Conservation (phyloP, 495 filamentous ascomycete species). For the Rhizodiscina lignyota region DNA sequence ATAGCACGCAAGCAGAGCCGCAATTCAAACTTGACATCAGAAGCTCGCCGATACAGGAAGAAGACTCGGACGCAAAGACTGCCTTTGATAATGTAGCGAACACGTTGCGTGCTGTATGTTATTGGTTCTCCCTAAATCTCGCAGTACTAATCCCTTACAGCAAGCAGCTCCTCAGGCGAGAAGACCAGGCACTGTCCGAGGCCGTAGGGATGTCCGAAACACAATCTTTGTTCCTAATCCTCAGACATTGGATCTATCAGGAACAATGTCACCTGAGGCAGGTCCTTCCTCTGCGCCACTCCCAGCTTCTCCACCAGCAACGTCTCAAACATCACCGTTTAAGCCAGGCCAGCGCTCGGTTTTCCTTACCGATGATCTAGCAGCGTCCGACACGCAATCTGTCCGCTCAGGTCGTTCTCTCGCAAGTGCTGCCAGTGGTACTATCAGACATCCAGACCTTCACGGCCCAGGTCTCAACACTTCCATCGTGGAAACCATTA, state of each 20-base stretch:
- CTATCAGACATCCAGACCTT: conserved; percentile 66
- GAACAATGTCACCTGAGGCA: not conserved
- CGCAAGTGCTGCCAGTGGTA: conserved; percentile 37
- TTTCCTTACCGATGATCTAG: conserved; percentile 30
- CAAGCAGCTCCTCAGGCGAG: conserved; percentile 37
- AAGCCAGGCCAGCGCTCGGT: conserved; percentile 12
- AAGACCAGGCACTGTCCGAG: conserved; percentile 63
- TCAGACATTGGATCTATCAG: conserved; percentile 5
- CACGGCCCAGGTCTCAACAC: conserved; percentile 68
- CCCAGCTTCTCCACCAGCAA: not conserved
- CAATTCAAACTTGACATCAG: conserved; percentile 84
- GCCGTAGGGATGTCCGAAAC: conserved; percentile 69
- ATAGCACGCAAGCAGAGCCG: conserved; percentile 11
- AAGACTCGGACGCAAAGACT: conserved; percentile 72
- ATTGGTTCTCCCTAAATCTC: not conserved
- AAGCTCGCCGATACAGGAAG: conserved; percentile 84
- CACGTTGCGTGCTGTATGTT: conserved; percentile 50
- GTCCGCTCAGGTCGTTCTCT: conserved; percentile 76
- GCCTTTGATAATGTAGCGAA: conserved; percentile 87
- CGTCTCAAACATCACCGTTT: conserved; percentile 16
- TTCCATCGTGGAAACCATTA: conserved; percentile 84
- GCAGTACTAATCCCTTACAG: conserved; percentile 26
- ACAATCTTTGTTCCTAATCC: conserved; percentile 18
- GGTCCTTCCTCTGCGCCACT: not conserved
- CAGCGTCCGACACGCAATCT: conserved; percentile 77